Base-by-base conservation (phyloP, 495 filamentous ascomycete species). In the Hyaloscypha bicolor region DNA sequence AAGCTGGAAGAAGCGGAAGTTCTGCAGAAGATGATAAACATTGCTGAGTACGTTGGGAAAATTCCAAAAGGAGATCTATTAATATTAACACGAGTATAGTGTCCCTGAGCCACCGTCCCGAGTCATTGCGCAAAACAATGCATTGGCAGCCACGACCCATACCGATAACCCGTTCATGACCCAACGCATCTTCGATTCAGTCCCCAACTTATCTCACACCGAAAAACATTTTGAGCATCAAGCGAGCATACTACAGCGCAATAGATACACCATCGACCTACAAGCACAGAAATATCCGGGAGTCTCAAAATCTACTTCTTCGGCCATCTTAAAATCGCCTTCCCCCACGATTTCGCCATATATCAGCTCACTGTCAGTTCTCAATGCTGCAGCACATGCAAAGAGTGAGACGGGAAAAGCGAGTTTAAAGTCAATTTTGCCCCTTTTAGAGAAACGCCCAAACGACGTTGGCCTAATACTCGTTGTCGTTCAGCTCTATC, bases 391-490 rank as follows among this genome's bases (percentile, higher is more conserved):
- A 29, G 94, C 92, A 22, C 83, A 88, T 62, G 85, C 88, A 4
- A 82, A 86, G 60, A 85, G 86, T 55, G 76, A 86, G 71, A 85
- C 83, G 6, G 89, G 87, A 52, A 87, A 89, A 60, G 81, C 88
- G 21, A 89, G 87, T 19, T 76, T 97, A n/a, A 91, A 90, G 71
- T 76, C 86, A 39, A 86, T 97, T 22, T 78, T 93, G 1, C 85
- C 90, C 0, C 74, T 94, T n/a, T 80, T 96, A 11, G 89, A 92
- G 67, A 86, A 86, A 62, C 83, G 91, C 29, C 93, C 93, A 0
- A 87, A 86, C 66, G 94, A 99, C 73, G 79, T 97, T 33, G 96
- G 95, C 9, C 81, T 98, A 3, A 80, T 92, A 9, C 80, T 98
- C 51, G 94, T 92, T 14, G 86, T 93, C 21, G 85, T 94, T 8